Evolutionary conservation across 345 rosid genomes (phyloP).

Genomic region (Salix dunnii): DNA sequence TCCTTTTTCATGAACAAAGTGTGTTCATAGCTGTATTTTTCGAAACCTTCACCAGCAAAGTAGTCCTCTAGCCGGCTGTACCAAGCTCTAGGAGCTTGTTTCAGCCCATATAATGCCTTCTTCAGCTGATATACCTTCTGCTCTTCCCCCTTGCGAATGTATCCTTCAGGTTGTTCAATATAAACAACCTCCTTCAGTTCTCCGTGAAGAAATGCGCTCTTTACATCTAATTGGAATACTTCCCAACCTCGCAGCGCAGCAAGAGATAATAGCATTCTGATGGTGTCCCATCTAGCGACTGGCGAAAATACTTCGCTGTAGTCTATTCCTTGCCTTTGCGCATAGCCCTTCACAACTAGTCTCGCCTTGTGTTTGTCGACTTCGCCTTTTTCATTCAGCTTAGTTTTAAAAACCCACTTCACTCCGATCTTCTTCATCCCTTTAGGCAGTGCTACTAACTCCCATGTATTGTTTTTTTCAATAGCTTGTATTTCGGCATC

Average conservation of each 20-base stretch:
- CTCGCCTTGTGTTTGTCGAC: not conserved
- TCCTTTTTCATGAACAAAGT: not conserved
- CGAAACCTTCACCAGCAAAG: not conserved
- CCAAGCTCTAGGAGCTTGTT: not conserved
- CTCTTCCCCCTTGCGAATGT: not conserved
- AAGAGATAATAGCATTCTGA: not conserved
- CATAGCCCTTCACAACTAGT: constrained; percentile 7
- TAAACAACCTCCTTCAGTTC: no score
- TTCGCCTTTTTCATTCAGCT: not conserved
- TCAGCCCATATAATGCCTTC: not conserved
- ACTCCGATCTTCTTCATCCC: not conserved
- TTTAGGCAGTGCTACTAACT: not conserved
- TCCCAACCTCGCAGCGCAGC: not conserved
- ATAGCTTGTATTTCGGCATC: constrained; percentile 9
- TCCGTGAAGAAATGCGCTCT: not conserved
- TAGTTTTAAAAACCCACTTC: not conserved
- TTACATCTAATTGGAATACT: not conserved
- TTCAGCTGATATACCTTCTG: not conserved
- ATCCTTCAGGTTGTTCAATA: no score
- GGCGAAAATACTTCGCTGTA: not conserved
- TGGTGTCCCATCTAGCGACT: not conserved
- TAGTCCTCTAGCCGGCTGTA: not conserved
- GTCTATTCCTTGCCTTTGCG: not conserved
- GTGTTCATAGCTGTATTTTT: not conserved
- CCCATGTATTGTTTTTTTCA: constrained; percentile 1